Evolutionary conservation across 2,329 filamentous ascomycete genomes (phyloP).

Genomic region (Lizonia empirigonia): DNA sequence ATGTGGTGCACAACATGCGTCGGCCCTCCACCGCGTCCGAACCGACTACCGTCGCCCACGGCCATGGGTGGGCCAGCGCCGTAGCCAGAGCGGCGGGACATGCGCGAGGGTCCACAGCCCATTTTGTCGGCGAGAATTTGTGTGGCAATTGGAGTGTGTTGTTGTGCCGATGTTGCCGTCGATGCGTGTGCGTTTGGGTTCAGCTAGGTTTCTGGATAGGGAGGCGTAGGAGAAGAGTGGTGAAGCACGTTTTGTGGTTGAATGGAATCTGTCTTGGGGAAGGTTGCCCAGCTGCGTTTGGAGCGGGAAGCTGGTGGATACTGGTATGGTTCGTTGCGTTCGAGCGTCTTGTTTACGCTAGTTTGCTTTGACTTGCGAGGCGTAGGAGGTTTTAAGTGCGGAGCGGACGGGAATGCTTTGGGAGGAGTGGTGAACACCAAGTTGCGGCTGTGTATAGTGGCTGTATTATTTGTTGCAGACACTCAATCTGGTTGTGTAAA

Average conservation of each 20-base stretch:
- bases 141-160: not conserved
- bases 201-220: not conserved
- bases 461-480: not conserved
- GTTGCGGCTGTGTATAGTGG: not conserved
- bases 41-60: constrained; percentile 7
- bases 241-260: not conserved
- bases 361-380: constrained; percentile 2
- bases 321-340: not conserved
- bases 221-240: not conserved
- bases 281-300: not conserved
- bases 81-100: constrained; percentile 4
- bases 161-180: constrained; percentile 2
- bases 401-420: not conserved
- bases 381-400: not conserved
- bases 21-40: constrained; percentile 4
- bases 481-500: too few species aligned
- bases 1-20: constrained; percentile 13
- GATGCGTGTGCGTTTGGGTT: not conserved
- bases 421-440: not conserved
- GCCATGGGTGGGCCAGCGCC: constrained; percentile 1
- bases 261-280: not conserved
- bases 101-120: constrained; percentile 13
- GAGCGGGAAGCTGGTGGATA: not conserved
- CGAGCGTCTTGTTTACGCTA: not conserved
- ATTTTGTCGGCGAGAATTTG: not conserved